Percentiles rank a stretch among this genome's conserved stretches.
phyloP scores from a whole-genome alignment of 1,284 basidiomycete species.

The Cutaneotrichosporon sp. region DNA sequence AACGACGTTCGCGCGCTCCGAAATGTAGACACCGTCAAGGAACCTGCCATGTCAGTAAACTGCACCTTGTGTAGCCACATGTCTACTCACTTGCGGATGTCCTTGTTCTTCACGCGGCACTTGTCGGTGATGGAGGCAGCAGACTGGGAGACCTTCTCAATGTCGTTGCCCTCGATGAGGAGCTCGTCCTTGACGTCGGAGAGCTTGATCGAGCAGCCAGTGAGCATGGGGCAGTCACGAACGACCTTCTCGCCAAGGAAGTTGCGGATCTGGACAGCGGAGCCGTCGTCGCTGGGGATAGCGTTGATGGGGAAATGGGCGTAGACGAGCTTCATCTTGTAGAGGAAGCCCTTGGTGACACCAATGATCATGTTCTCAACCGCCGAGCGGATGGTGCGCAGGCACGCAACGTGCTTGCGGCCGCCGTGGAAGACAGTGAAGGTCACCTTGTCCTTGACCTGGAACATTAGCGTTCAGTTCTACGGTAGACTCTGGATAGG shows the following conservation, averaged over 20 bases:
- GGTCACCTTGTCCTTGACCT: slow-evolving; percentile 61
- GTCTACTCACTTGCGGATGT: slow-evolving; percentile 71
- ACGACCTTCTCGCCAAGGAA: slow-evolving; percentile 77
- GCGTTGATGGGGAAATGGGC: slow-evolving; percentile 99
- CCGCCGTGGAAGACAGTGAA: slow-evolving; percentile 97
- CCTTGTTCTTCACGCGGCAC: slow-evolving; percentile 94
- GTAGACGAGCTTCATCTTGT: slow-evolving; percentile 99
- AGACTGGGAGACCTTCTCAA: slow-evolving; percentile 92
- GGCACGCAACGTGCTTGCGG: slow-evolving; percentile 97
- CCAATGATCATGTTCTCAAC: slow-evolving; percentile 98
- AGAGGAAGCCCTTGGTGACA: slow-evolving; percentile 97
- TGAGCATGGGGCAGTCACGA: slow-evolving; percentile 86
- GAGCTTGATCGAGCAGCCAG: slow-evolving; percentile 79
- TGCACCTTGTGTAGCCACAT: slow-evolving; percentile 53
- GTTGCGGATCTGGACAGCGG: slow-evolving; percentile 90
- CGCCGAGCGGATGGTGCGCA: slow-evolving; percentile 89
- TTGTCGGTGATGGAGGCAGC: slow-evolving; percentile 92
- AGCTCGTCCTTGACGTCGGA: slow-evolving; percentile 96
- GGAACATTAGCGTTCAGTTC: not conserved
- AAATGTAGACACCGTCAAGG: slow-evolving; percentile 61
- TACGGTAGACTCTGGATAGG: no score
- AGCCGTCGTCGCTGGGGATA: slow-evolving; percentile 81
- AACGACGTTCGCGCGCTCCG: slow-evolving; percentile 38
- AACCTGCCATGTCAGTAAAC: slow-evolving; percentile 12
- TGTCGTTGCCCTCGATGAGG: slow-evolving; percentile 86